Conservation (phyloP, 257 asterid species). For the Fraxinus americana region DNA sequence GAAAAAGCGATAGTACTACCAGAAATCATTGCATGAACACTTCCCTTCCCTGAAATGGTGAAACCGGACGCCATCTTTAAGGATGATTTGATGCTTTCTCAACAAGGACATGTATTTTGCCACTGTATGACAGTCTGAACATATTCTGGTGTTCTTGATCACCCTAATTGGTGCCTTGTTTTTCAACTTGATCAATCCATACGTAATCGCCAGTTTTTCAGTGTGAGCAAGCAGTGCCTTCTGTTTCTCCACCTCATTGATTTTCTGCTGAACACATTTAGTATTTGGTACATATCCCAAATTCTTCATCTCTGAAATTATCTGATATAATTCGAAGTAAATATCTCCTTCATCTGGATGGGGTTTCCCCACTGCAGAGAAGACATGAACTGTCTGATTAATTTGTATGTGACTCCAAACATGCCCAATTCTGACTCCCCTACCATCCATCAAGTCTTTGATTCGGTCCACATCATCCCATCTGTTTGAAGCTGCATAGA, state of each 20-base stretch:
- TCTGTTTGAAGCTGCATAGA: constrained; percentile 49
- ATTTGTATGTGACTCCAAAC: constrained; percentile 64
- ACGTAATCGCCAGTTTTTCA: constrained; percentile 61
- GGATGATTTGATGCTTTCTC: constrained; percentile 50
- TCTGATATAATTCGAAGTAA: constrained; percentile 53
- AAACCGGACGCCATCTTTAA: constrained; percentile 59
- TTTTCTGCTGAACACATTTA: constrained; percentile 50
- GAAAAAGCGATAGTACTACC: constrained; percentile 29
- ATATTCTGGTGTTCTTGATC: constrained; percentile 56
- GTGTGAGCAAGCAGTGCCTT: constrained; percentile 58
- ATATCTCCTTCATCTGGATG: constrained; percentile 60
- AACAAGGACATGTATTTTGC: constrained; percentile 54
- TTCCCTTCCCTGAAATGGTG: constrained; percentile 61
- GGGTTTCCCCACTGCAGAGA: constrained; percentile 49
- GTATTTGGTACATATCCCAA: constrained; percentile 55
- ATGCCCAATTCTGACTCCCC: constrained; percentile 40
- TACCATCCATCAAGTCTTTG: constrained; percentile 42
- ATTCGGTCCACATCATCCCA: constrained; percentile 50
- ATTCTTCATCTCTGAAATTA: constrained; percentile 52
- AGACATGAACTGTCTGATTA: constrained; percentile 40
- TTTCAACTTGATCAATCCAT: constrained; percentile 49
- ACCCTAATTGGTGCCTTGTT: constrained; percentile 42
- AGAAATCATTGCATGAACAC: constrained; percentile 63
- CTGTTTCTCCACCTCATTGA: constrained; percentile 49
- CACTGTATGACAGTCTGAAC: constrained; percentile 61